These are phyloP conservation scores for Vitellaria paradoxa DNA, from an alignment of 179 eudicot species.

Conservation along the genomic window DNA sequence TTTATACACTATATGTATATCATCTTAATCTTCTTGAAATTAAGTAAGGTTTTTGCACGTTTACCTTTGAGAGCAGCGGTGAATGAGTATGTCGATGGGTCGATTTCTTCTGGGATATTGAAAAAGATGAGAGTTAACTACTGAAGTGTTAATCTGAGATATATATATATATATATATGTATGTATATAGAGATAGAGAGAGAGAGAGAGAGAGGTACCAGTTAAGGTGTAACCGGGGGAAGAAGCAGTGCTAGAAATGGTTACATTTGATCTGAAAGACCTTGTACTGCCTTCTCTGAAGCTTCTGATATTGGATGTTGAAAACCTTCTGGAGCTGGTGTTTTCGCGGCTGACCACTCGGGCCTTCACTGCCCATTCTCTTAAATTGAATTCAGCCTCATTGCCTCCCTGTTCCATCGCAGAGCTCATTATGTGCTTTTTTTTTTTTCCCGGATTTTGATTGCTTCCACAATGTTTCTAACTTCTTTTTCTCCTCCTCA, in stretches of 20 bases:
- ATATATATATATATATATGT: not conserved
- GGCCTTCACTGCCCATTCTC: constrained; percentile 75
- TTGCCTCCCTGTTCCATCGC: not conserved
- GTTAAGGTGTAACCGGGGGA: constrained; percentile 78
- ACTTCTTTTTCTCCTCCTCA: not conserved
- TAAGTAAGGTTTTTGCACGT: not conserved
- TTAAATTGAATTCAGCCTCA: constrained; percentile 43
- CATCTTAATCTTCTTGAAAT: too few relatives aligned
- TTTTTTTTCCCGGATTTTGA: not conserved
- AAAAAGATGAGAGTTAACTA: not conserved
- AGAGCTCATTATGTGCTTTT: not conserved
- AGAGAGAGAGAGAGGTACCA: constrained; percentile 38
- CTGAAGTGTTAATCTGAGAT: not conserved
- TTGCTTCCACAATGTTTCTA: not conserved
- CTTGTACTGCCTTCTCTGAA: constrained; percentile 61
- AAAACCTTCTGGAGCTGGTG: constrained; percentile 65
- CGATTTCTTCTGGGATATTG: constrained; percentile 56
- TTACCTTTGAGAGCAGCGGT: constrained; percentile 88
- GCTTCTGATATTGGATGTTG: constrained; percentile 65
- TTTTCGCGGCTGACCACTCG: constrained; percentile 59
- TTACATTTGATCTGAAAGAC: constrained; percentile 63
- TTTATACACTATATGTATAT: not conserved
- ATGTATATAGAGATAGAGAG: not conserved
- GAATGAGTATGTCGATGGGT: constrained; percentile 92
- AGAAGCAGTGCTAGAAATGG: constrained; percentile 90